Conservation (phyloP, 2,329 filamentous ascomycete species). For the Trichoderma koningii region DNA sequence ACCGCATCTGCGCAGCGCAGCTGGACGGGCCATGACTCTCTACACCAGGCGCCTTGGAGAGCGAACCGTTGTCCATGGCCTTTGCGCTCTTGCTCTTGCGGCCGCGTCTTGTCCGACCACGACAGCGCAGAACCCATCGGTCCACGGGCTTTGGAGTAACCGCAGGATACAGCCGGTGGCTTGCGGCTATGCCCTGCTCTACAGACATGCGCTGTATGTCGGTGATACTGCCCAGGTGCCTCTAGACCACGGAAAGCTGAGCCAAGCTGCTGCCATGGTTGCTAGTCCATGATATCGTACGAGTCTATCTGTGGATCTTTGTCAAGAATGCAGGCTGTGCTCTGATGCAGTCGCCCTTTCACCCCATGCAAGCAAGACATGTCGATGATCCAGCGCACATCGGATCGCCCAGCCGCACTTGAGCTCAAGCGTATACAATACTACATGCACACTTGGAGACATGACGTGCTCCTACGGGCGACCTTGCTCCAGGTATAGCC, state of each 20-base stretch:
- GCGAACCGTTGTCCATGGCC: conserved; percentile 5
- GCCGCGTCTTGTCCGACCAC: conserved; percentile 18
- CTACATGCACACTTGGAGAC: neutral
- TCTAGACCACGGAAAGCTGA: neutral
- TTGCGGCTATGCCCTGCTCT: conserved; percentile 11
- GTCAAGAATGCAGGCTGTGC: neutral
- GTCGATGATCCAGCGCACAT: conserved; percentile 18
- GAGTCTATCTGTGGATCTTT: neutral
- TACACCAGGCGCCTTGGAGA: conserved; percentile 12
- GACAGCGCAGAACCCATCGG: neutral
- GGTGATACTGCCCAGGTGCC: neutral
- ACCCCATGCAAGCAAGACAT: conserved; percentile 17
- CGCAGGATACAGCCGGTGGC: conserved; percentile 14
- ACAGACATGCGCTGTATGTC: neutral
- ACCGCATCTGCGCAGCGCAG: conserved; percentile 1
- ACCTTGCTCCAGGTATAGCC: neutral
- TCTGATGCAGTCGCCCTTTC: neutral
- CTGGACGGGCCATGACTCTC: conserved; percentile 20
- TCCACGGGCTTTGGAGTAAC: conserved; percentile 7
- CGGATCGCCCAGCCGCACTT: conserved; percentile 23
- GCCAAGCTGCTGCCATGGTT: neutral
- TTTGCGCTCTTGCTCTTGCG: neutral
- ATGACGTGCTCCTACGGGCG: too few species aligned
- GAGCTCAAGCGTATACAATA: conserved; percentile 1
- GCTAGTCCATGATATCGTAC: neutral